Evolutionary conservation across 148 eudicot species (phyloP).

Genomic region (Camellia japonica): DNA sequence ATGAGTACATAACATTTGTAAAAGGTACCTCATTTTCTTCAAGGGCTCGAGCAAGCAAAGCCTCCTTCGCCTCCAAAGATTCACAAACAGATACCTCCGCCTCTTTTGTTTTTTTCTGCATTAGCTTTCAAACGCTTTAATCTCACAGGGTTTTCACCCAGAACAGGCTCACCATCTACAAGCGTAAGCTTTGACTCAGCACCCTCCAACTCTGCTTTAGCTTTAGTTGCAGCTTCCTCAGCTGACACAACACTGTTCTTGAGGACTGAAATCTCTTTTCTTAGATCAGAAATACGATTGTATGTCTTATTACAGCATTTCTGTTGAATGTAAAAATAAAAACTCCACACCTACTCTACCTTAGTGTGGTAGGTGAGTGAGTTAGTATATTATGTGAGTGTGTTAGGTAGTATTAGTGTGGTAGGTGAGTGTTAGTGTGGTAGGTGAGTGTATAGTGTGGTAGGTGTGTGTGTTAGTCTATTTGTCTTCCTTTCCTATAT

Average conservation of each 20-base stretch:
- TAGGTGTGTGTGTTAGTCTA: no score
- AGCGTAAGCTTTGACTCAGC: constrained; percentile 77
- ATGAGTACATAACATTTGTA: not conserved
- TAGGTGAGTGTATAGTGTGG: no score
- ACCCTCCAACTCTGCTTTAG: constrained; percentile 63
- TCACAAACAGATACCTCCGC: constrained; percentile 68
- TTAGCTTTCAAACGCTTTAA: constrained; percentile 65
- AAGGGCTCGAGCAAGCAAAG: constrained; percentile 76
- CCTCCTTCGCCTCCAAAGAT: constrained; percentile 91
- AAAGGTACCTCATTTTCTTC: constrained; percentile 80
- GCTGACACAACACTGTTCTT: constrained; percentile 62
- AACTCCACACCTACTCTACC: no score
- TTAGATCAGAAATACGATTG: constrained; percentile 84
- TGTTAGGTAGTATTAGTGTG: no score
- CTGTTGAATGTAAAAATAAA: no score
- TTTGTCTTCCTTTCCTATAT: no score
- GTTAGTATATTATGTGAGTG: no score
- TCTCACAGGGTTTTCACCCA: constrained; percentile 82
- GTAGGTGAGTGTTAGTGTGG: no score
- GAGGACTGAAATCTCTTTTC: constrained; percentile 70
- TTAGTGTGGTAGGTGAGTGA: no score
- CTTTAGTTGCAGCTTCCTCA: constrained; percentile 56
- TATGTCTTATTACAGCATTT: constrained; percentile 92
- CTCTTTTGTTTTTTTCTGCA: constrained; percentile 70
- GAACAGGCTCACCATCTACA: constrained; percentile 92